Base-by-base conservation (phyloP, 1,284 basidiomycete genomes). In the Lignosus rhinocerotis region DNA sequence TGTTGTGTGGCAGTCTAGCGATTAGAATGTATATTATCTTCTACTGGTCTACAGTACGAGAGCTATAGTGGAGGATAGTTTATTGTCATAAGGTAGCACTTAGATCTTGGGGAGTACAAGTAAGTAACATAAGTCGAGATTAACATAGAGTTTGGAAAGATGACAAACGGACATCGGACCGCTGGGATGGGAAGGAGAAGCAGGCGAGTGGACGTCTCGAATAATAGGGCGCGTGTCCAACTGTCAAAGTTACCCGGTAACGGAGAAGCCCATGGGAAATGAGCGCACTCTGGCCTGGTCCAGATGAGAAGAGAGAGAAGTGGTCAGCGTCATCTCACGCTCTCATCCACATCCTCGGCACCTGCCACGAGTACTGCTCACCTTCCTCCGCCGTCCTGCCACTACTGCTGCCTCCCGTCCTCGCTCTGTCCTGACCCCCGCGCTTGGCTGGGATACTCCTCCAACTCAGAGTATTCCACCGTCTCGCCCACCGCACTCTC, bases 191-290 rank as follows among this genome's bases (percentile, higher is more conserved):
- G 55, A 59, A 41, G 52, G 57, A 45, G 17, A 47, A 33, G 52
- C 52, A 57, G 55, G 54, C 54, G 57, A 60, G 55, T 51, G 53
- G 45, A 34, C 36, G 58, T 34, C 19, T 51, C 48, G 49, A 61
- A 54, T 57, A 56, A 53, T n/a, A 39, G 46, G 42, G 48, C 45
- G 58, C 55, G 59, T 58, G 62, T 62, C 61, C 55, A 61, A 48
- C 66, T 65, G 67, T 61, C 66, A 63, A 36, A 62, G 59, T 66
- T 56, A 55, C 63, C 58, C 64, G 67, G 64, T 63, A 66, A 66
- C 68, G 55, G 62, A 58, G 67, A 68, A 68, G 56, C 61, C 32
- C 50, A 61, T 64, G 63, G 63, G 63, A 64, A 61, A 51, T 51
- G 55, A 53, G 48, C 48, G 36, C 48, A 55, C 39, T 39, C 39